These are phyloP conservation scores for Hypoxylon rubiginosum DNA, from an alignment of 2,329 filamentous ascomycete species.

Conservation along the genomic window DNA sequence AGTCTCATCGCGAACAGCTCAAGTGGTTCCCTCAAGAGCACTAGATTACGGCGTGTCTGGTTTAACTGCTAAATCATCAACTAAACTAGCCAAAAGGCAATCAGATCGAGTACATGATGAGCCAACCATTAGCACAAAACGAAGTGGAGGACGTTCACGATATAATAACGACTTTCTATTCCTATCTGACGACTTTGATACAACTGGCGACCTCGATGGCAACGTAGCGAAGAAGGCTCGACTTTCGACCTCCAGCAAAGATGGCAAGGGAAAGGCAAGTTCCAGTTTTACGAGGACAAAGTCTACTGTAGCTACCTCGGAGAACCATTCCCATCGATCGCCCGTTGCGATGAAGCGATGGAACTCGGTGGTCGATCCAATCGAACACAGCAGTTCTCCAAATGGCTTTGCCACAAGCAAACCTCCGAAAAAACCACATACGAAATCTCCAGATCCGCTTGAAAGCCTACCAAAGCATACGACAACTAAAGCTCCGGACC, in stretches of 20 bases:
- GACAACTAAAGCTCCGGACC: slow-evolving; percentile 14
- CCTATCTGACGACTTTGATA: slow-evolving; percentile 59
- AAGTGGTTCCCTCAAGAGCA: slow-evolving; percentile 22
- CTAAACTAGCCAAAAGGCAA: slow-evolving; percentile 6
- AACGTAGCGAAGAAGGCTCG: slow-evolving; percentile 42
- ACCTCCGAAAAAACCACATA: slow-evolving; percentile 16
- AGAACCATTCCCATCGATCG: slow-evolving; percentile 22
- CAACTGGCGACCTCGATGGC: slow-evolving; percentile 55
- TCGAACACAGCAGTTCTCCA: slow-evolving; percentile 50
- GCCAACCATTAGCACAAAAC: slow-evolving; percentile 31
- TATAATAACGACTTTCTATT: slow-evolving; percentile 51
- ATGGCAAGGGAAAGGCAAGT: slow-evolving; percentile 15
- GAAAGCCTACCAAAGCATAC: slow-evolving; percentile 40
- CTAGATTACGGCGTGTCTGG: slow-evolving; percentile 32
- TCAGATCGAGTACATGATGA: slow-evolving; percentile 1
- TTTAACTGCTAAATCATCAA: slow-evolving; percentile 11
- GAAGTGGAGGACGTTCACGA: slow-evolving; percentile 26
- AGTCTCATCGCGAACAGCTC: slow-evolving; percentile 9
- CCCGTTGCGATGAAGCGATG: slow-evolving; percentile 39
- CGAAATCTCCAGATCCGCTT: slow-evolving; percentile 43
- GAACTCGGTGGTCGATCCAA: slow-evolving; percentile 47
- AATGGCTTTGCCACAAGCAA: slow-evolving; percentile 6
- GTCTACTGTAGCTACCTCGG: slow-evolving; percentile 30
- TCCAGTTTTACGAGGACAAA: slow-evolving; percentile 33
- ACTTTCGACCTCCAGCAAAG: slow-evolving; percentile 23